Conservation (phyloP, 1,139 yeast genomes). For the Yamadazyma oceani region DNA sequence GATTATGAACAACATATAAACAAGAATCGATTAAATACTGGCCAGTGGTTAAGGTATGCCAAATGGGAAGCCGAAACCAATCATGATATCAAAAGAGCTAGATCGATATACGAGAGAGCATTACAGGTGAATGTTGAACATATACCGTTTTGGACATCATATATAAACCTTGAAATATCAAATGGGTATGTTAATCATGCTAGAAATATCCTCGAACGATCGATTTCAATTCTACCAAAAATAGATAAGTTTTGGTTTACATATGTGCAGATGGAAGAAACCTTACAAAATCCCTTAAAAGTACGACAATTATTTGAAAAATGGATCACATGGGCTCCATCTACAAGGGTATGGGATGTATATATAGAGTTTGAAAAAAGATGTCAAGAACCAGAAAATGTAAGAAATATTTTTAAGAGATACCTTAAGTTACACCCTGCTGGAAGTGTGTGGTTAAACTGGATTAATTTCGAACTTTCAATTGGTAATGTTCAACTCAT, state of each 20-base stretch:
- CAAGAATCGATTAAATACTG: constrained; percentile 74
- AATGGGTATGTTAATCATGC: constrained; percentile 83
- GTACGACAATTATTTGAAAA: constrained; percentile 69
- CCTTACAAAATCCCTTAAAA: constrained; percentile 61
- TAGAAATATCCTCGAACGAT: constrained; percentile 78
- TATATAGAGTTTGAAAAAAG: constrained; percentile 72
- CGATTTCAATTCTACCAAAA: constrained; percentile 70
- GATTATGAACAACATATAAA: constrained; percentile 87
- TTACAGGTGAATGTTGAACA: constrained; percentile 70
- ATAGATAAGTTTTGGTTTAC: constrained; percentile 86
- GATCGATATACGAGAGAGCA: constrained; percentile 89
- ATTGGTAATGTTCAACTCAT: constrained; percentile 22
- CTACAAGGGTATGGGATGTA: constrained; percentile 68
- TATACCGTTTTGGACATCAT: constrained; percentile 84
- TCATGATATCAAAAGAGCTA: constrained; percentile 69
- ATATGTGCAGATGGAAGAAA: constrained; percentile 80
- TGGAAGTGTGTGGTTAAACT: constrained; percentile 60
- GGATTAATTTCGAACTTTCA: constrained; percentile 36
- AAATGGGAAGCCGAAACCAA: constrained; percentile 78
- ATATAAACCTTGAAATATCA: constrained; percentile 75
- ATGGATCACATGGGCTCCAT: constrained; percentile 81
- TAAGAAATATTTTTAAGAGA: constrained; percentile 55
- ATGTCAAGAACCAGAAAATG: constrained; percentile 58
- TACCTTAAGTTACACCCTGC: constrained; percentile 56
- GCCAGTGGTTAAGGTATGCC: constrained; percentile 94